Base-by-base conservation (phyloP, 139 green algal species). In the Micromonas pusilla region DNA sequence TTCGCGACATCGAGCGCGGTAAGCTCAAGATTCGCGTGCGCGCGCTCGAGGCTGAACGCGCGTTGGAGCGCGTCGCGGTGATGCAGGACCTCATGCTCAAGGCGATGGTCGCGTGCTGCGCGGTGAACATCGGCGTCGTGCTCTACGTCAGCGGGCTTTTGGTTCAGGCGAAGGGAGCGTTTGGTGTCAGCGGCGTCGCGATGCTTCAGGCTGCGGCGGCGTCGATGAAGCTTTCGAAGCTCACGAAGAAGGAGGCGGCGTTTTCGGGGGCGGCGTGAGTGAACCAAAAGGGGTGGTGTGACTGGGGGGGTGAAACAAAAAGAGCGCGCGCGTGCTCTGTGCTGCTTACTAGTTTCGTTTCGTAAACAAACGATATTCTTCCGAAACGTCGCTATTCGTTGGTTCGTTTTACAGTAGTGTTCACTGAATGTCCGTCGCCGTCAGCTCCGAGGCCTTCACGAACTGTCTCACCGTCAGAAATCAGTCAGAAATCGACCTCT, bases 21-120 rank as follows among this genome's bases (percentile, higher is more conserved):
- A 94, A 98, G 82, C 80, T 97, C 25, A 99, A 99, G 87, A 89
- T 97, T 66, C 80, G 95, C 19, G 95, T 98, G 63, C 83, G 95
- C 0, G 92, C 94, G 21, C 81, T 99, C 31, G 95, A 99, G 80
- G 85, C 92, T 25, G 95, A 99, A 89, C 89, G 95, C 6, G 92
- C 92, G 3, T 82, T 98, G 13, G 83, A 80, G 23, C 85, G 95
- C 2, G 91, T 98, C 26, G 84, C 88, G 83, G 79, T 91, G 65
- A 84, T 84, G 82, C 86, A 90, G 68, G 66, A 79, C 9, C 53
- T 74, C 9, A 86, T 91, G 36, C 75, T 83, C 19, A 80, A 87
- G 3, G 89, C 88, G 1, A 73, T 98, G 23, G 76, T 89, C 9
- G 89, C 93, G 9, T 91, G 86, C 21, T 91, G 85, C 45, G 81